Evolutionary conservation across 2,329 filamentous ascomycete genomes (phyloP), one percentile per base, ranked within the genome.

Genomic region (Sclerotiophoma versabilis): DNA sequence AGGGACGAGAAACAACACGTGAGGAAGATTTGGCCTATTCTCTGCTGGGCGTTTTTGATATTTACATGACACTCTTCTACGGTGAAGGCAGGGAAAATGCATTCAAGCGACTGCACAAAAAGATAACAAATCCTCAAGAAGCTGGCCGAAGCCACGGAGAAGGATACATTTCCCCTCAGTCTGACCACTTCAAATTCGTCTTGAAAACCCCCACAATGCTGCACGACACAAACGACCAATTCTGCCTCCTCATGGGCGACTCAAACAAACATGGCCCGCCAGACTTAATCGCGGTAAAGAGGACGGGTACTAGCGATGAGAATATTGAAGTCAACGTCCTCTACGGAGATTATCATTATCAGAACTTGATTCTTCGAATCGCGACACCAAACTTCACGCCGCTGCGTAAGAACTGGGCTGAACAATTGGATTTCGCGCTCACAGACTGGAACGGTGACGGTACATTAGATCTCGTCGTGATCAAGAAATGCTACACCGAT

Each of bases 1-100:
- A 36, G 22, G 20, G 23, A 11, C 57, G 63, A 26, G 20, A 54
- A n/a, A 63, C 62, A 2, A 60, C 41, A 49, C 42, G 32, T 6
- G 53, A 43, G 25, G 58, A 62, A 45, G 58, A 62, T 14, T 20
- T 36, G 32, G 37, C 23, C 2, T 39, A 39, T 17, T 27, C 22
- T 39, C 37, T 39, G n/a, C 22, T 39, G 37, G 37, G 46, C 19
- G 33, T 49, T 19, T 49, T 49, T 33, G 22, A 38, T 27, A n/a
- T 49, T 17, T 19, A 33, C 6, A 41, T 49, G 46, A 17, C 34
- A 27, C 30, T 50, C 2, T 26, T 37, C 4, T 50, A 50, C 22
- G 47, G 47, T 14, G 47, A 50, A 44, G 38, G 47, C 29, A 30
- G 34, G 15, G 26, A 38, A 22, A 54, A 58, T 12, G 49, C 41